Conservation (phyloP, 306 rosid species). For the Trifolium pratense region DNA sequence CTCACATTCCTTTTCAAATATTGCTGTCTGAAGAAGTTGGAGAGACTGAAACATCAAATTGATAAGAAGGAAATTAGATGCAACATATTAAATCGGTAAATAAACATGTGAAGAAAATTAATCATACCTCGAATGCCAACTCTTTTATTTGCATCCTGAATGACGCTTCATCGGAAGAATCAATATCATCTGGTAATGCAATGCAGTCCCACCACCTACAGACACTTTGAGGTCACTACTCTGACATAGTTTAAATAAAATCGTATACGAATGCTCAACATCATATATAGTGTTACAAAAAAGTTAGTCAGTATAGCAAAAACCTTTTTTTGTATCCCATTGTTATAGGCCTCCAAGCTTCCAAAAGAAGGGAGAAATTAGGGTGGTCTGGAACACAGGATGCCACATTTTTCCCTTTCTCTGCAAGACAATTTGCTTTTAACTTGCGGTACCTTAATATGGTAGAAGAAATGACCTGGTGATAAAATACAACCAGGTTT, state of each 20-base stretch:
- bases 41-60: constrained; percentile 78
- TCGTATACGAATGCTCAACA: constrained; percentile 16
- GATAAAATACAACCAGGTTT: constrained; percentile 40
- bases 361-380: constrained; percentile 64
- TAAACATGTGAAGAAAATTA: constrained; percentile 34
- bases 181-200: constrained; percentile 84
- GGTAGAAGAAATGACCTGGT: constrained; percentile 74
- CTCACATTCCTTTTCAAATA: constrained; percentile 81
- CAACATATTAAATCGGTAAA: constrained; percentile 9
- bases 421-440: constrained; percentile 49
- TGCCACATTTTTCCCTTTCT: constrained; percentile 41
- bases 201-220: constrained; percentile 98
- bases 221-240: constrained; percentile 31
- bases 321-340: constrained; percentile 94
- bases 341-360: constrained; percentile 91
- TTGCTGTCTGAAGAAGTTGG: constrained; percentile 78
- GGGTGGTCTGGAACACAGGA: constrained; percentile 46
- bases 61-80: constrained; percentile 37
- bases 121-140: constrained; percentile 76
- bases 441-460: constrained; percentile 68
- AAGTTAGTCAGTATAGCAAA: constrained; percentile 30
- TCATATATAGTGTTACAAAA: constrained; percentile 24
- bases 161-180: constrained; percentile 71
- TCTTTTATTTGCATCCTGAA: constrained; percentile 85
- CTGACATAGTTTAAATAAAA: constrained; percentile 34